These are phyloP conservation scores for Schizopora paradoxa DNA, from an alignment of 1,284 basidiomycete species.

Conservation along the genomic window DNA sequence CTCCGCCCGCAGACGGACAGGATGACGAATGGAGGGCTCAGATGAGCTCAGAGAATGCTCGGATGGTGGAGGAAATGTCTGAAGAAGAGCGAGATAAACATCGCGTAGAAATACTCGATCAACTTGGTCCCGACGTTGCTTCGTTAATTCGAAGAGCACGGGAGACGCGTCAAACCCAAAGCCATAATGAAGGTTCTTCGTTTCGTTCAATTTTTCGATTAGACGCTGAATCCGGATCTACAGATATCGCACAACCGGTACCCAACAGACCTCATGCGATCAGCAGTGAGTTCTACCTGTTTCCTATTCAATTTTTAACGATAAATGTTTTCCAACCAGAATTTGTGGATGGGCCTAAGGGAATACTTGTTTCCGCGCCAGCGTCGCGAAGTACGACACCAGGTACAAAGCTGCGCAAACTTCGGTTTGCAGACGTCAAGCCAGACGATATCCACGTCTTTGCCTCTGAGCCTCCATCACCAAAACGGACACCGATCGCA, in stretches of 20 bases:
- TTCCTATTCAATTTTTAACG: background rate
- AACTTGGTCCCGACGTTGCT: conserved; percentile 34
- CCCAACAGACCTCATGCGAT: conserved; percentile 1
- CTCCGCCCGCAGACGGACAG: too few species aligned
- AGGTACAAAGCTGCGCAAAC: conserved; percentile 27
- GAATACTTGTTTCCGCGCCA: conserved; percentile 36
- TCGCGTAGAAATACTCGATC: conserved; percentile 34
- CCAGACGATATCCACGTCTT: conserved; percentile 64
- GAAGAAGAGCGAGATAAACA: conserved; percentile 35
- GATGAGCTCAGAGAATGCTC: conserved; percentile 13
- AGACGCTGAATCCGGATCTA: too few species aligned
- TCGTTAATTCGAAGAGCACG: conserved; percentile 33
- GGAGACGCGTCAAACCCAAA: conserved; percentile 21
- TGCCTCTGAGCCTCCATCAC: conserved; percentile 72
- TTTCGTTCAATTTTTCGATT: conserved; percentile 50
- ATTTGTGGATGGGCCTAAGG: conserved; percentile 33
- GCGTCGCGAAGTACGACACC: conserved; percentile 28
- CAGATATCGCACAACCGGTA: conserved; percentile 5
- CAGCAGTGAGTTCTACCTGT: conserved; percentile 9
- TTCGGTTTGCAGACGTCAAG: conserved; percentile 52
- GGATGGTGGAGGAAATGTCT: conserved; percentile 32
- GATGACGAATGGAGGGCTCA: conserved; percentile 18
- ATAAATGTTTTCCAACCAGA: conserved; percentile 40
- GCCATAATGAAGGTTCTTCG: background rate
- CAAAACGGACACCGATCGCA: conserved; percentile 41